Percentiles rank a stretch among this genome's conserved stretches.
phyloP scores from a whole-genome alignment of 2,329 filamentous ascomycete species.

The Didymella pinodella region DNA sequence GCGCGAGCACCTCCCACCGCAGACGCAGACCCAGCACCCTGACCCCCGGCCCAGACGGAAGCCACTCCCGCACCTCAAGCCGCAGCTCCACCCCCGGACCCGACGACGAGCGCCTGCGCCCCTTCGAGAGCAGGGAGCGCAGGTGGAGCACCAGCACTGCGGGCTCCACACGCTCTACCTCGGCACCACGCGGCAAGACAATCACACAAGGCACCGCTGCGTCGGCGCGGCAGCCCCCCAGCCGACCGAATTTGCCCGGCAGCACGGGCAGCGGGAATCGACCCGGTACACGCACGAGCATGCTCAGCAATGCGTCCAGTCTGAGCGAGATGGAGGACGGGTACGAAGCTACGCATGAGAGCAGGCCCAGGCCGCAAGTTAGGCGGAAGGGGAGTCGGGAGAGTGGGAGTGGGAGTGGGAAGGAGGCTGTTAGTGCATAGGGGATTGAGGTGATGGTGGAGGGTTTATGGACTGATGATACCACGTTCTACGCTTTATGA shows the following conservation, averaged over 20 bases:
- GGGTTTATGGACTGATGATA: neutral
- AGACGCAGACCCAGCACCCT: constrained; percentile 42
- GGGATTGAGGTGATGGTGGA: neutral
- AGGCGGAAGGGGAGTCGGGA: constrained; percentile 13
- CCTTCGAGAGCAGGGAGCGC: constrained; percentile 34
- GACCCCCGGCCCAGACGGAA: constrained; percentile 34
- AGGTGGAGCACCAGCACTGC: constrained; percentile 48
- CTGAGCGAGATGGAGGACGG: constrained; percentile 30
- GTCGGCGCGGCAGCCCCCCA: constrained; percentile 36
- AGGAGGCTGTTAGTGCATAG: constrained; percentile 10
- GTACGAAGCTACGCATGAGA: constrained; percentile 15
- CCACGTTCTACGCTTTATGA: neutral
- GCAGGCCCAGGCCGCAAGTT: constrained; percentile 4
- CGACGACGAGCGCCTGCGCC: constrained; percentile 32
- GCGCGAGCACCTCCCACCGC: constrained; percentile 22
- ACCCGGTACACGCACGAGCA: constrained; percentile 46
- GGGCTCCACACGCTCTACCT: constrained; percentile 37
- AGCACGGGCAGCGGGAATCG: constrained; percentile 40
- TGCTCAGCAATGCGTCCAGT: constrained; percentile 42
- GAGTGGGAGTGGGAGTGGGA: constrained; percentile 18
- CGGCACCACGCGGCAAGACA: constrained; percentile 24
- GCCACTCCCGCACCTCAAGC: constrained; percentile 46
- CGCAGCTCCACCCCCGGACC: constrained; percentile 45
- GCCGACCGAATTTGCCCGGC: constrained; percentile 23
- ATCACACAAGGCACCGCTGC: constrained; percentile 37